Evolutionary conservation across 1,284 basidiomycete species (phyloP).

Genomic region (Porodaedalea pini): DNA sequence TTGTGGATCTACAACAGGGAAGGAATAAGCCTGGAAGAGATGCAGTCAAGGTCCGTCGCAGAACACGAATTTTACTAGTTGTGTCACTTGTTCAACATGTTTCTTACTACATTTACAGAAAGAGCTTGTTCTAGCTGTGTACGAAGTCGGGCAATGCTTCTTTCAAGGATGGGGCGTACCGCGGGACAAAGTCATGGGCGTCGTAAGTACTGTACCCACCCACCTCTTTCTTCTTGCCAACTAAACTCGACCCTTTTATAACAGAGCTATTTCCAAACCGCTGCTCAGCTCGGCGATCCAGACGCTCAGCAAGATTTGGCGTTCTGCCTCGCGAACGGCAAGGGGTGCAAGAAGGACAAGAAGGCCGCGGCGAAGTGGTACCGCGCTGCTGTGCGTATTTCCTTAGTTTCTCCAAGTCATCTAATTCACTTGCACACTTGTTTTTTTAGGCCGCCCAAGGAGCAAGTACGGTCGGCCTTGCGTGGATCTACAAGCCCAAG

Average conservation of each 20-base stretch:
- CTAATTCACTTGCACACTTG: slow-evolving; percentile 8
- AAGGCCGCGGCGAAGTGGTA: slow-evolving; percentile 89
- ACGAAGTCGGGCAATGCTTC: slow-evolving; percentile 91
- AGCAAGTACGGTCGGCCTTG: slow-evolving; percentile 73
- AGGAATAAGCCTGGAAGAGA: slow-evolving; percentile 38
- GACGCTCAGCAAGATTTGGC: slow-evolving; percentile 86
- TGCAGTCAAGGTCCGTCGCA: slow-evolving; percentile 41
- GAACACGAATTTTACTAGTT: not conserved
- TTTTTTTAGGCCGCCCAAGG: slow-evolving; percentile 64
- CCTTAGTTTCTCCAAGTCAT: not conserved
- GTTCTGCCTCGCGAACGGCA: slow-evolving; percentile 82
- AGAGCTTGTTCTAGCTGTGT: slow-evolving; percentile 85
- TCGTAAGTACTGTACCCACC: slow-evolving; percentile 45
- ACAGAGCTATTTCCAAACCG: slow-evolving; percentile 82
- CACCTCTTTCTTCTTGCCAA: slow-evolving; percentile 13
- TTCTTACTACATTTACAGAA: slow-evolving; percentile 39
- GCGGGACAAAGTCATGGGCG: slow-evolving; percentile 85
- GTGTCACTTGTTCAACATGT: slow-evolving; percentile 3
- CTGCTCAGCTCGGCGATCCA: slow-evolving; percentile 78
- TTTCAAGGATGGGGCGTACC: slow-evolving; percentile 87
- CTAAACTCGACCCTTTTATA: slow-evolving; percentile 13
- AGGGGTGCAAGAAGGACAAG: slow-evolving; percentile 86
- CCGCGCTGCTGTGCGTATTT: slow-evolving; percentile 65
- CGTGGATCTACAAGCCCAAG: slow-evolving; percentile 77
- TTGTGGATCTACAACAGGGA: slow-evolving; percentile 70